These are phyloP conservation scores for Teratosphaeriaceae sp. DNA, from an alignment of 2,329 filamentous ascomycete species.

Conservation along the genomic window DNA sequence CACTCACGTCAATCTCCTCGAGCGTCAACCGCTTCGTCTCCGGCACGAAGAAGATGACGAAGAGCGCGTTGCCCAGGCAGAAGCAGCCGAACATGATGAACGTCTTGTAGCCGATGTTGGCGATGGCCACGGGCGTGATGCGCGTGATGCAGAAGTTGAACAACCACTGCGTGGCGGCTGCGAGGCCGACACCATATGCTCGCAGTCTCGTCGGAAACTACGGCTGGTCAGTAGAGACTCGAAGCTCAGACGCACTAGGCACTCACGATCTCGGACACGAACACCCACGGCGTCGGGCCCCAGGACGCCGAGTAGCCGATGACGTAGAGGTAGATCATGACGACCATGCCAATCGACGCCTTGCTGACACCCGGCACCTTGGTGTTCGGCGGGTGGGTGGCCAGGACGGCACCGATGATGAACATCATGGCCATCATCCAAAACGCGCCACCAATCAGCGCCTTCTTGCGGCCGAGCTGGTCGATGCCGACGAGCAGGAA, in stretches of 20 bases:
- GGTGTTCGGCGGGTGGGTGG: conserved; percentile 49
- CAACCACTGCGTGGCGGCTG: conserved; percentile 43
- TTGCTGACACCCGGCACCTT: conserved; percentile 53
- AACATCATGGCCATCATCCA: conserved; percentile 42
- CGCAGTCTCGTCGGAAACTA: conserved; percentile 25
- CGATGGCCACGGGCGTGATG: no score
- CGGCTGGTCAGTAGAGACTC: not conserved
- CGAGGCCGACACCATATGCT: conserved; percentile 51
- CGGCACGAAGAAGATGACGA: no score
- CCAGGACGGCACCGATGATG: conserved; percentile 28
- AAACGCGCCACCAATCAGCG: conserved; percentile 34
- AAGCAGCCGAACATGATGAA: no score
- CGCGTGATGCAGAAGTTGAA: no score
- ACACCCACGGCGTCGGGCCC: conserved; percentile 40
- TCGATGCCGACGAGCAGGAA: conserved; percentile 41
- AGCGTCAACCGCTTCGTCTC: no score
- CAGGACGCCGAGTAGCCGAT: conserved; percentile 42
- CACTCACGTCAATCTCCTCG: no score
- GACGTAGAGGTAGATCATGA: conserved; percentile 45
- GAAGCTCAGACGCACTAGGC: not conserved
- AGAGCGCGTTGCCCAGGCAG: no score
- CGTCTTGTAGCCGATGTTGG: no score
- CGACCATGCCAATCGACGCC: conserved; percentile 45
- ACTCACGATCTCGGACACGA: conserved; percentile 39
- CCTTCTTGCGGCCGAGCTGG: conserved; percentile 41